Evolutionary conservation across 331 rosid genomes (phyloP), one percentile per base, ranked within the genome.

Genomic region (Quercus tomentella): DNA sequence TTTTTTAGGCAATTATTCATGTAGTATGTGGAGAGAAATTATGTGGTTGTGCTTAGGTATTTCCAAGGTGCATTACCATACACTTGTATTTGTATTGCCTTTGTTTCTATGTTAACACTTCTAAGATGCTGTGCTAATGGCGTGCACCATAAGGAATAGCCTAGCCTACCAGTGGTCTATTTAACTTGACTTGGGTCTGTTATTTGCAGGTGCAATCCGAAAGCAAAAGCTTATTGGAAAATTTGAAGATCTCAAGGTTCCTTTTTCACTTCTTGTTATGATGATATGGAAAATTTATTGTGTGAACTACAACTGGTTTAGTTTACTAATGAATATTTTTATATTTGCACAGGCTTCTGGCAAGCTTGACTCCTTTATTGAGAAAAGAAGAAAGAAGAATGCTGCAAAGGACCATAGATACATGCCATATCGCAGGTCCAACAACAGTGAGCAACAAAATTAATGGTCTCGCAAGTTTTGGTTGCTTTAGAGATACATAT

Each of bases 351-450:
- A 92, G 97, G 79, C 88, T 9, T 73, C 97, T 81, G 97, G 97
- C 49, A 91, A 89, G 85, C 97, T 94, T 25, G 91, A 93, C 69
- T 30, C 92, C 37, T 95, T 77, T 75, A 72, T 95, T 43, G 96
- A 91, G 89, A 93, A 90, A 77, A 88, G 81, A 89, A 88, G 97
- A 83, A 90, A 76, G 91, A 95, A 89, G 86, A 95, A 92, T 85
- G 96, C 98, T 65, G 83, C 97, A 1, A 95, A 92, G 88, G 98
- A 95, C 77, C 97, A 85, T 25, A 86, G 86, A 83, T 86, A 79
- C 89, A 82, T 95, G 91, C 97, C 98, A 25, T 92, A 92, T 72
- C 90, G 92, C 55, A 90, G 93, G 80, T 74, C 94, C 56, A 75
- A 68, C 55, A 87, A 83, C 16, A 56, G n/a, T 22, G 77, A 78